Evolutionary conservation across 176 grass and related monocot species (phyloP).

Genomic region (Chrysopogon serrulatus): DNA sequence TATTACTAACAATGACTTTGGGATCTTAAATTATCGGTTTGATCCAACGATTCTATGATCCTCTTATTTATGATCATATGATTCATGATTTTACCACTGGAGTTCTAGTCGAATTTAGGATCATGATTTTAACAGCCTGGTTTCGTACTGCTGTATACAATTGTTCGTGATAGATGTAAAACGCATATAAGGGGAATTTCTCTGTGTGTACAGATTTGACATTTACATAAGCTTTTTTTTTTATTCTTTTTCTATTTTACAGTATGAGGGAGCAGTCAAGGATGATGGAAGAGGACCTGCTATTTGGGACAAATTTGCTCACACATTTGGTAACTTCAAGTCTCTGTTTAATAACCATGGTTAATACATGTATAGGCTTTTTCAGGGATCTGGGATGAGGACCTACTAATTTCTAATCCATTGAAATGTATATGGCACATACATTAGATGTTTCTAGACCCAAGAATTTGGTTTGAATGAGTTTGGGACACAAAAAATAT

Average conservation of each 20-base stretch:
- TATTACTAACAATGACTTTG: too few relatives aligned
- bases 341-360: not conserved
- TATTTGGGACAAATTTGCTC: conserved; percentile 87
- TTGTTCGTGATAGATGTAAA: not conserved
- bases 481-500: not conserved
- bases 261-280: conserved; percentile 92
- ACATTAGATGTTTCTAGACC: not conserved
- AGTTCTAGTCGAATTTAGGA: too few relatives aligned
- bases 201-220: too few relatives aligned
- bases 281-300: conserved; percentile 64
- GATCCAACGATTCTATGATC: too few relatives aligned
- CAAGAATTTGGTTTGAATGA: not conserved
- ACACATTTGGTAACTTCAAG: conserved; percentile 55
- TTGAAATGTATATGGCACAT: not conserved
- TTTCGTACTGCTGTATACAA: not conserved
- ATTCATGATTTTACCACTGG: too few relatives aligned
- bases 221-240: not conserved
- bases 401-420: not conserved
- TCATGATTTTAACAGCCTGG: too few relatives aligned
- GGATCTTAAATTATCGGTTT: too few relatives aligned
- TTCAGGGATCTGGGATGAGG: not conserved
- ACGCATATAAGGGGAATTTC: not conserved
- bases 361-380: not conserved
- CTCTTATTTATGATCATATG: too few relatives aligned
- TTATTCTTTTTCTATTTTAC: not conserved